Conservation (phyloP, 129 eudicot species). For the Pseudognaphalium luteoalbum region DNA sequence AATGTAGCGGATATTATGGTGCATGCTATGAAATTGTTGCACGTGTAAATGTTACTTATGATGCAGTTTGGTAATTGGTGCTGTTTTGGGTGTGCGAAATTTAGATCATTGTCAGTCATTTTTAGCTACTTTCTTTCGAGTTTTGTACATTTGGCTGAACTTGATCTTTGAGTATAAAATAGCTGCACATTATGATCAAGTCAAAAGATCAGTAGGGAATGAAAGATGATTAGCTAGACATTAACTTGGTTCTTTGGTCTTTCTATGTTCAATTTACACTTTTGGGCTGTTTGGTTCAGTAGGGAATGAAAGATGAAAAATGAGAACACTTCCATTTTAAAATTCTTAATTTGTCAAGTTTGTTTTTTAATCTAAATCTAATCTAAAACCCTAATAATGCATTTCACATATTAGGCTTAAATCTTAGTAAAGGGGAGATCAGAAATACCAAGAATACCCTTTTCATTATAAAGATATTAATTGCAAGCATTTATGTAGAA, state of each 20-base stretch:
- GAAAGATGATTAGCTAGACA: no score
- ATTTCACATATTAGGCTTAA: no score
- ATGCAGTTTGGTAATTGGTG: constrained; percentile 5
- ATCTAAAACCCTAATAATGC: no score
- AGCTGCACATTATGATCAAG: background rate
- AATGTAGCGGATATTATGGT: constrained; percentile 13
- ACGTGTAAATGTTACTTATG: constrained; percentile 1
- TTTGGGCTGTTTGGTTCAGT: background rate
- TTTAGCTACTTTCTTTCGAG: no score
- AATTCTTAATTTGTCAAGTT: background rate
- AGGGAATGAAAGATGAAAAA: background rate
- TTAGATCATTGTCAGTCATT: background rate
- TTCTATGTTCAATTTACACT: background rate
- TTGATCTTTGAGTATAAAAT: no score
- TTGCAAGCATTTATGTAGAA: no score
- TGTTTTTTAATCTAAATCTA: no score
- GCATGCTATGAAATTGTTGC: background rate
- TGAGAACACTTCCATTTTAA: no score
- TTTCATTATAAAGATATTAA: no score
- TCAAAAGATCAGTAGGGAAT: background rate
- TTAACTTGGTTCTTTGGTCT: background rate
- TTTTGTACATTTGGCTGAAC: no score
- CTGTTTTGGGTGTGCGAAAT: background rate
- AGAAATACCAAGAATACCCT: no score
- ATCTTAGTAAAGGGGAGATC: no score